These are phyloP conservation scores for Pulveroboletus sp. DNA, from an alignment of 768 basidiomycete species.

Conservation along the genomic window DNA sequence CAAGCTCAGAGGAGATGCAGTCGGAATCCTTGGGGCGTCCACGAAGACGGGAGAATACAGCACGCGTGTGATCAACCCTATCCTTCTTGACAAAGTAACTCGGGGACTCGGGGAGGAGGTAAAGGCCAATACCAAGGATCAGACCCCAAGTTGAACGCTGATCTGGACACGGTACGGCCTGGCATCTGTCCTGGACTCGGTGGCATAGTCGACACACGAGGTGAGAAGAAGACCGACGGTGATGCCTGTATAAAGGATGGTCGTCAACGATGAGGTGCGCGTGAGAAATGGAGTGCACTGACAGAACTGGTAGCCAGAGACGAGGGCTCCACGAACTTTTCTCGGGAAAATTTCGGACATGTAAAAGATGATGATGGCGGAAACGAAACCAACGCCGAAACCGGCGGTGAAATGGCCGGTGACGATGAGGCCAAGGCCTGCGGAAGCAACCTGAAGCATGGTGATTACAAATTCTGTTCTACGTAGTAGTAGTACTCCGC, in stretches of 20 bases:
- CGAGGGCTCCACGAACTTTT: constrained; percentile 72
- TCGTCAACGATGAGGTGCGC: neutral
- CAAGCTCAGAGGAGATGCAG: constrained; percentile 53
- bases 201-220: constrained; percentile 64
- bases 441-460: constrained; percentile 62
- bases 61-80: constrained; percentile 52
- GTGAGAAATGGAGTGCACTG: neutral
- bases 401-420: constrained; percentile 78
- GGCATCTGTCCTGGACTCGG: constrained; percentile 48
- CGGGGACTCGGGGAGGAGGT: constrained; percentile 75
- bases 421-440: constrained; percentile 54
- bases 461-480: too few species aligned
- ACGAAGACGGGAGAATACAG: constrained; percentile 59
- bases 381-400: constrained; percentile 78
- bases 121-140: constrained; percentile 69
- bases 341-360: constrained; percentile 64
- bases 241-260: constrained; percentile 37
- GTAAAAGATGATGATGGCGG: constrained; percentile 61
- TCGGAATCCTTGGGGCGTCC: constrained; percentile 45
- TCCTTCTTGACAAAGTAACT: constrained; percentile 76
- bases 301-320: constrained; percentile 62
- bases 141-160: constrained; percentile 73
- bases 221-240: constrained; percentile 79
- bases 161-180: constrained; percentile 70
- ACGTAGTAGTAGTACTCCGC: too few species aligned